Conservation (phyloP, 2,329 filamentous ascomycete genomes). For the Gnomoniopsis smithogilvyi region DNA sequence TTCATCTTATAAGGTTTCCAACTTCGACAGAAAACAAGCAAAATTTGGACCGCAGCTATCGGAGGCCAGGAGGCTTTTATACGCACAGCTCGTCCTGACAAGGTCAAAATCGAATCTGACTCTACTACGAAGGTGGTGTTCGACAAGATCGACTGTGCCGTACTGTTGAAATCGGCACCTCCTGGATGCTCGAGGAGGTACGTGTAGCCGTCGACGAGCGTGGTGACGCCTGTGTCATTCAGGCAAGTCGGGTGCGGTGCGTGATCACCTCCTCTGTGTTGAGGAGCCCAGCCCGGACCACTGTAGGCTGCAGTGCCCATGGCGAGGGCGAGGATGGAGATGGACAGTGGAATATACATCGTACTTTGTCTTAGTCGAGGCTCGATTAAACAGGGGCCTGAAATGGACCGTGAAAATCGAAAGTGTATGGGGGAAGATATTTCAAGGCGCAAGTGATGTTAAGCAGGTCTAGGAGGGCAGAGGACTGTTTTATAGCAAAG, state of each 20-base stretch:
- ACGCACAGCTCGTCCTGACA: constrained; percentile 12
- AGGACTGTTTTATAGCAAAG: no score
- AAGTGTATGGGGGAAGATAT: no score
- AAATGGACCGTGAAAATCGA: background rate
- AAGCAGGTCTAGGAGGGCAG: no score
- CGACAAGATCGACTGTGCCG: constrained; percentile 12
- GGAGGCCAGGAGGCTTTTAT: background rate
- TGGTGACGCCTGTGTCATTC: background rate
- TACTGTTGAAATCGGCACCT: constrained; percentile 13
- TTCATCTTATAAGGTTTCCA: background rate
- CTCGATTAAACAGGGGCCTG: background rate
- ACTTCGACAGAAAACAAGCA: no score
- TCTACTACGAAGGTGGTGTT: constrained; percentile 2
- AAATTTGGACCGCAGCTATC: background rate
- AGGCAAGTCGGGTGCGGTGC: background rate
- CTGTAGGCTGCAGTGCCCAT: background rate
- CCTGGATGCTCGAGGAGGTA: constrained; percentile 15
- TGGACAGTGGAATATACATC: background rate
- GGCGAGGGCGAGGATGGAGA: background rate
- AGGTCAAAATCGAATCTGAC: constrained; percentile 16
- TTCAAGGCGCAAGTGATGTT: no score
- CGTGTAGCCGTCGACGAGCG: constrained; percentile 12
- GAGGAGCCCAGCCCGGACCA: background rate
- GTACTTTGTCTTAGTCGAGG: background rate
- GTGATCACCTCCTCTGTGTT: background rate